Evolutionary conservation across 2,329 filamentous ascomycete genomes (phyloP).

Genomic region (Colletotrichum sp.): DNA sequence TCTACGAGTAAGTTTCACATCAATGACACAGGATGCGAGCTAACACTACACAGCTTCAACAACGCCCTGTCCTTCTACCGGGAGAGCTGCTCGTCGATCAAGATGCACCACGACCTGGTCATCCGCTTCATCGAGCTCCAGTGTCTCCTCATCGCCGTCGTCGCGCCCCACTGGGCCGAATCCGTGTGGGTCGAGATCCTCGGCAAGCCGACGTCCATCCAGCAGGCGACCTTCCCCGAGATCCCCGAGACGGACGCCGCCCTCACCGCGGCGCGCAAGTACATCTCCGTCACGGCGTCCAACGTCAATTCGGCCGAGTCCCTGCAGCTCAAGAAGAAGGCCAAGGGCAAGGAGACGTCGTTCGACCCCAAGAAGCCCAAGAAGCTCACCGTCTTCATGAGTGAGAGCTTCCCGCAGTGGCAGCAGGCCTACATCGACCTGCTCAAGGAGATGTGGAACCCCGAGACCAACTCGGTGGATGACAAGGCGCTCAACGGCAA

Average conservation of each 20-base stretch:
- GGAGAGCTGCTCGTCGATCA: conserved; percentile 78
- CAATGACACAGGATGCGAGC: not conserved
- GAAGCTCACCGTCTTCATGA: conserved; percentile 86
- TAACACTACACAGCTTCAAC: conserved; percentile 58
- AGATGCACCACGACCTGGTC: conserved; percentile 85
- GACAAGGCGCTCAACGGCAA: conserved; percentile 82
- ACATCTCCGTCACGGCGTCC: conserved; percentile 76
- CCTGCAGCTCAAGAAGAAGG: conserved; percentile 83
- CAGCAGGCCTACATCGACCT: conserved; percentile 89
- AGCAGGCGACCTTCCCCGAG: conserved; percentile 77
- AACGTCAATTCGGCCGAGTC: conserved; percentile 89
- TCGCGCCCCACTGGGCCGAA: conserved; percentile 93
- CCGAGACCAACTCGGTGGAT: conserved; percentile 66
- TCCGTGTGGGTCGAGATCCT: conserved; percentile 94
- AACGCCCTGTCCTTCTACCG: conserved; percentile 89
- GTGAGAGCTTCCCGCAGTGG: conserved; percentile 84
- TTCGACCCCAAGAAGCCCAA: conserved; percentile 95
- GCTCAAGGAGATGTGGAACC: conserved; percentile 73
- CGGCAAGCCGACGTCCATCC: conserved; percentile 76
- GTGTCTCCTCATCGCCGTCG: conserved; percentile 79
- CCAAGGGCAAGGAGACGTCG: conserved; percentile 84
- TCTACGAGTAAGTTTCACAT: conserved; percentile 68
- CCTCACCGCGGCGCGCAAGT: conserved; percentile 81
- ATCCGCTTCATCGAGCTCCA: conserved; percentile 86
- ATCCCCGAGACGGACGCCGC: conserved; percentile 69